Evolutionary conservation across 345 rosid species (phyloP), one percentile per base, ranked within the genome.

Genomic region (Sonneratia caseolaris): DNA sequence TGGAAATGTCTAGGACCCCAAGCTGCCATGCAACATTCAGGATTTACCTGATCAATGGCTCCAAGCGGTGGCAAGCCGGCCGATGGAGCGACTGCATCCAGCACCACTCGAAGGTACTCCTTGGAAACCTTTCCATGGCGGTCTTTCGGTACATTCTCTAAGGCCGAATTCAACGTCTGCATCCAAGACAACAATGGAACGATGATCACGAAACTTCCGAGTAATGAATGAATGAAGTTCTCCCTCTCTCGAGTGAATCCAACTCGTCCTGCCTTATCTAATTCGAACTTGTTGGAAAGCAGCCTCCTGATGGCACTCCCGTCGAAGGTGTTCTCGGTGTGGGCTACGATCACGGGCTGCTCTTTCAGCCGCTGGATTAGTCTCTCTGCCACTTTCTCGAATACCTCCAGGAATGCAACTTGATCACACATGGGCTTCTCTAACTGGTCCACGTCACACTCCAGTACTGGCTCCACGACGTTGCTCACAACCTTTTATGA

Each of bases 291-390:
- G 79, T 92, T 92, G 72, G 87, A 71, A 66, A 91, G 75, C 36
- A 96, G 86, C 74, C 87, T 87, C 82, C 76, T 87, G 37, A 92
- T 85, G 75, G 87, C 93, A 70, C 82, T 89, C 73, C 98, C 99
- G 77, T 96, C 94, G 47, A 89, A 92, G 64, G 84, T 89, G 79
- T 87, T 89, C 69, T 91, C 98, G 43, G 88, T 89, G 64, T 96
- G 98, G 3, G 98, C 97, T 51, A 90, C 99, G 49, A 96, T 92
- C 75, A 92, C 94, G 3, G 96, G 99, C 79, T 91, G 96, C 76
- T 96, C 98, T 76, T 82, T 86, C 51, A 96, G 98, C 81, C 71
- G 84, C 66, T 81, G 90, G 73, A 91, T 94, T 71, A 96, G 82
- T 11, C n/a, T 21, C 67, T 86, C 89, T 11, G 85, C 87, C 55